Percentiles rank a stretch among this genome's conserved stretches.
Evolutionary conservation across 345 rosid genomes (phyloP).

Genomic region (Citrus cavaleriei): DNA sequence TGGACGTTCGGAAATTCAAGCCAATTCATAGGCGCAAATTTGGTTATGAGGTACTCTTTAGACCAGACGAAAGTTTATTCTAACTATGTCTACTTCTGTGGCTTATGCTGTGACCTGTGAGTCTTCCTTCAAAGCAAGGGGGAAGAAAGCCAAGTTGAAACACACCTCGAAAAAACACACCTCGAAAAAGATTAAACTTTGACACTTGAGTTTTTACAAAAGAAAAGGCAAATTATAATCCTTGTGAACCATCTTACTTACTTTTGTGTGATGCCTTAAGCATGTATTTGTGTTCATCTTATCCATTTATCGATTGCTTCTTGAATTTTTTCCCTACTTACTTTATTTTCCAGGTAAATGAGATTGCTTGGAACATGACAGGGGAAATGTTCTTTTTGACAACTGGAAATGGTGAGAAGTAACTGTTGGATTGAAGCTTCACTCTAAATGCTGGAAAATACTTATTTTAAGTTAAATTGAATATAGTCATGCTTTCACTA

Average conservation of each 20-base stretch:
- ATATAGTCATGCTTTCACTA: neutral
- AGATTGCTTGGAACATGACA: slow-evolving; percentile 96
- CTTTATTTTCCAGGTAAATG: slow-evolving; percentile 67
- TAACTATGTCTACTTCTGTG: neutral
- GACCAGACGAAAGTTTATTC: neutral
- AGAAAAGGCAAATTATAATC: neutral
- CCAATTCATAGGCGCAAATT: slow-evolving; percentile 84
- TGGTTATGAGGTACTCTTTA: slow-evolving; percentile 69
- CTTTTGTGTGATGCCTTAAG: neutral
- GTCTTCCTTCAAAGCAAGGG: neutral
- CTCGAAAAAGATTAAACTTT: neutral
- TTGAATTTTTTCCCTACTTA: neutral
- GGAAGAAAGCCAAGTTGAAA: neutral
- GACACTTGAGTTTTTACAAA: neutral
- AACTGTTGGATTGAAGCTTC: slow-evolving; percentile 4
- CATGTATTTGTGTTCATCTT: neutral
- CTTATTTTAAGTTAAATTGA: neutral
- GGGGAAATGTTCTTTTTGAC: slow-evolving; percentile 96
- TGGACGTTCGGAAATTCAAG: slow-evolving; percentile 97
- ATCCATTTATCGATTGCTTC: neutral
- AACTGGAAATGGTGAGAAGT: slow-evolving; percentile 80
- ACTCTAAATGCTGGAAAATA: neutral
- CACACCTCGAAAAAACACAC: neutral
- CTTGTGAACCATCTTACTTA: neutral
- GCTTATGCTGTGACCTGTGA: neutral